Base-by-base conservation (phyloP, 306 rosid species). In the Oemleria cerasiformis region DNA sequence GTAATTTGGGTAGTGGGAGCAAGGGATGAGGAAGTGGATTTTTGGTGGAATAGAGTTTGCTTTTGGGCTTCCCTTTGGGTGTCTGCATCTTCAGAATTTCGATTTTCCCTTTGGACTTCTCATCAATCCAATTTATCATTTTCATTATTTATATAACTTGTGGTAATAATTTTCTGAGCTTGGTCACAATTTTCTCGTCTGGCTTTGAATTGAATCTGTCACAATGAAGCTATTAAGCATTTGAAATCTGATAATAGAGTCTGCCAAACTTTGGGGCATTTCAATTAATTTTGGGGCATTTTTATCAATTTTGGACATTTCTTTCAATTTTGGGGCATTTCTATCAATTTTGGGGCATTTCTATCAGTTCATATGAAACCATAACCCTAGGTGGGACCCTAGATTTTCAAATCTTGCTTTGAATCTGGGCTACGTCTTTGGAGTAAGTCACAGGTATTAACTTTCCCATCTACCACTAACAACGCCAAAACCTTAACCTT, bases 241-340 rank as follows among this genome's bases (percentile, higher is more conserved):
- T 64, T 45, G 6, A 55, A 55, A 21, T 55, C 12, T 10, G 61
- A 55, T 55, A 30, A 34, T 47, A 51, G 34, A 67, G 30, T 25
- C 30, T 25, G 30, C 30, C 30, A 25, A 25, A 25, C 2, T 25
- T 25, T 25, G 30, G 21, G 56, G 56, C 56, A 45, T 65, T 65
- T 65, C 6, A 21, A 23, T 65, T 40, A 65, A 15, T 25, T 47
- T 25, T 25, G 30, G 21, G 56, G 56, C 56, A 45, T 65, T 65
- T 65, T 6, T 44, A 23, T 65, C 55, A 65, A 15, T 25, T 47
- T 25, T 25, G 30, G 30, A 2, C 30, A 65, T 65, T 65, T 65
- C 11, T 44, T 14, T 65, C 55, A 45, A 45, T 2, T 45, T 47
- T 65, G 42, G 21, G 56, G 56, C 56, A 65, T 65, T 65, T 65